phyloP scores from a whole-genome alignment of 805 yeast genomes.

The Saccharomycopsis babjevae region DNA sequence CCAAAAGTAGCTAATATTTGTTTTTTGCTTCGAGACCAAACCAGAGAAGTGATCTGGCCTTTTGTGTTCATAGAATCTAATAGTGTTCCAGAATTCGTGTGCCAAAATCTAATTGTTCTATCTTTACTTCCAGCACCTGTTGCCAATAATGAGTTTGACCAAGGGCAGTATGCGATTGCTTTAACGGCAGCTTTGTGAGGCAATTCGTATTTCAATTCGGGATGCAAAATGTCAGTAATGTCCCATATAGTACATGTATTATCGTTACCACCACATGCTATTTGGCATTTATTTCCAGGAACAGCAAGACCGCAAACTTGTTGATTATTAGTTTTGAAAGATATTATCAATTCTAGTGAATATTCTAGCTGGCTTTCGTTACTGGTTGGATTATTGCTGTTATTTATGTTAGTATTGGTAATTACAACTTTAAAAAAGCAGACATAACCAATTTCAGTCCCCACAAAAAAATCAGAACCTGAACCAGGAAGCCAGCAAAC shows the following conservation, averaged over 20 bases:
- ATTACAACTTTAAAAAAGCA: conserved; percentile 29
- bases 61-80: conserved; percentile 45
- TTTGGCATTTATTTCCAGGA: conserved; percentile 39
- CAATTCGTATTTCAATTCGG: conserved; percentile 33
- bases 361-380: neutral
- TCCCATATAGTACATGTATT: conserved; percentile 76
- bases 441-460: conserved; percentile 58
- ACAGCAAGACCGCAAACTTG: conserved; percentile 62
- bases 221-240: conserved; percentile 36
- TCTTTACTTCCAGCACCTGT: conserved; percentile 91
- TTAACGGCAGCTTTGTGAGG: conserved; percentile 81
- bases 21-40: conserved; percentile 58
- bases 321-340: conserved; percentile 40
- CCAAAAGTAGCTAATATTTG: conserved; percentile 79
- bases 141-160: conserved; percentile 71
- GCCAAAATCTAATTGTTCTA: conserved; percentile 73
- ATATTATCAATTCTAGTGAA: neutral
- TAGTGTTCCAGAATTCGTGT: conserved; percentile 65
- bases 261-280: conserved; percentile 82
- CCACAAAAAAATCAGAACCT: conserved; percentile 37
- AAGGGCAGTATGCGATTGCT: conserved; percentile 85
- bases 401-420: conserved; percentile 14
- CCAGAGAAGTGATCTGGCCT: conserved; percentile 69
- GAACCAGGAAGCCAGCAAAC: conserved; percentile 47
- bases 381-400: conserved; percentile 21